A percentile compares a stretch with the other conserved stretches of the same genome.
These are phyloP conservation scores for Carpinus fangiana DNA, from an alignment of 306 rosid species.

Conservation along the genomic window DNA sequence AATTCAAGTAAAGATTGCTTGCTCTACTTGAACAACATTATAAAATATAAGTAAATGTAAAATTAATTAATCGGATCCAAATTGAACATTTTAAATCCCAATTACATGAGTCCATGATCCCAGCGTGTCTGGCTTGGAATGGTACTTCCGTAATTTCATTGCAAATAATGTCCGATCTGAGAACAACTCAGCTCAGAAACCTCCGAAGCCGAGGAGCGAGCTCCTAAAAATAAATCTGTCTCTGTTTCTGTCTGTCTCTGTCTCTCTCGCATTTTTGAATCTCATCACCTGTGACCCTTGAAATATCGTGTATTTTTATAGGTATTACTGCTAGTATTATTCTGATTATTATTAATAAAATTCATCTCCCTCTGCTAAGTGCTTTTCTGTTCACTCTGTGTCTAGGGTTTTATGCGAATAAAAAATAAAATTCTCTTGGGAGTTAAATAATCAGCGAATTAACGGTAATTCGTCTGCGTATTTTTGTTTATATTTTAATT, in stretches of 20 bases:
- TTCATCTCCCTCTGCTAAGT: not conserved
- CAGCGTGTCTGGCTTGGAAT: not conserved
- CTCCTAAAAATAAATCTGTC: not conserved
- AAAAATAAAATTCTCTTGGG: not conserved
- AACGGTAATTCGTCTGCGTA: not conserved
- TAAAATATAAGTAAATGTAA: too few relatives aligned
- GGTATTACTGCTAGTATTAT: not conserved
- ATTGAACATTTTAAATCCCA: too few relatives aligned
- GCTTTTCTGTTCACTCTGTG: not conserved
- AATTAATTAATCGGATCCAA: too few relatives aligned
- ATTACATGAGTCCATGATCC: too few relatives aligned
- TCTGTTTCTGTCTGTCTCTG: not conserved
- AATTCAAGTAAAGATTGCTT: too few relatives aligned
- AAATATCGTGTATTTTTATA: not conserved
- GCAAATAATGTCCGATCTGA: not conserved
- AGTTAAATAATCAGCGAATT: slow-evolving; percentile 2
- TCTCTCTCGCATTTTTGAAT: not conserved
- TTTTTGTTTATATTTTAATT: not conserved
- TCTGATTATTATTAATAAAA: not conserved
- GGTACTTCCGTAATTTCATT: not conserved
- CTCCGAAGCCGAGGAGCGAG: not conserved
- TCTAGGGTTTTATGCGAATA: not conserved
- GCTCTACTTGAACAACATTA: too few relatives aligned
- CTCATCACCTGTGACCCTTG: not conserved
- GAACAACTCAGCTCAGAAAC: not conserved